A percentile compares a stretch with the other conserved stretches of the same genome.
Conservation (phyloP, 176 grass and related monocot genomes). For the Alopecurus myosuroides region DNA sequence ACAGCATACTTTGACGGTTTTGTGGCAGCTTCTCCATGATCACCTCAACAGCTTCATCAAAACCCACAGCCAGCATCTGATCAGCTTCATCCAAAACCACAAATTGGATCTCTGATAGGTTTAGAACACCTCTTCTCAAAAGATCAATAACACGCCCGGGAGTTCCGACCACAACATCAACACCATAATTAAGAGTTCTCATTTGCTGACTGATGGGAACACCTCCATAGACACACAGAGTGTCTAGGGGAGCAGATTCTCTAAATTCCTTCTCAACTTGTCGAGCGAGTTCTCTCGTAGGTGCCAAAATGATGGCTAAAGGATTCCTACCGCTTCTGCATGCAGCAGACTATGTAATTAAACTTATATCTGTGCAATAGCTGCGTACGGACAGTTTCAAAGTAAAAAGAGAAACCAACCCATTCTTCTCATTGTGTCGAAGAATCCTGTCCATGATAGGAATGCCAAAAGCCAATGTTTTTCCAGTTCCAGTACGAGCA, state of each 20-base stretch:
- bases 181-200: conserved; percentile 79
- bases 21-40: conserved; percentile 65
- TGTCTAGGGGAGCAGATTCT: conserved; percentile 80
- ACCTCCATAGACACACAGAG: conserved; percentile 91
- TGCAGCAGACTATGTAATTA: conserved; percentile 26
- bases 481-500: conserved; percentile 87
- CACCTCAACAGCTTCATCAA: conserved; percentile 79
- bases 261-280: conserved; percentile 97
- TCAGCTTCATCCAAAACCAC: conserved; percentile 78
- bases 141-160: conserved; percentile 82
- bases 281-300: conserved; percentile 92
- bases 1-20: conserved; percentile 72
- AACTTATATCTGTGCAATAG: conserved; percentile 13
- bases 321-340: conserved; percentile 74
- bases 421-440: conserved; percentile 66
- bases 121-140: conserved; percentile 65
- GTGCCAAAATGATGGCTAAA: conserved; percentile 80
- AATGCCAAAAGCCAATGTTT: conserved; percentile 98
- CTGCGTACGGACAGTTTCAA: neutral
- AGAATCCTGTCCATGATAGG: conserved; percentile 93
- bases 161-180: conserved; percentile 89
- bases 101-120: conserved; percentile 74
- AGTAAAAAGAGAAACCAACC: conserved; percentile 56
- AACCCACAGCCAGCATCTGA: conserved; percentile 81
- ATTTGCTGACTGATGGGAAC: conserved; percentile 87